Base-by-base conservation (phyloP, 2,329 filamentous ascomycete genomes). In the Hymenoscyphus albidus region DNA sequence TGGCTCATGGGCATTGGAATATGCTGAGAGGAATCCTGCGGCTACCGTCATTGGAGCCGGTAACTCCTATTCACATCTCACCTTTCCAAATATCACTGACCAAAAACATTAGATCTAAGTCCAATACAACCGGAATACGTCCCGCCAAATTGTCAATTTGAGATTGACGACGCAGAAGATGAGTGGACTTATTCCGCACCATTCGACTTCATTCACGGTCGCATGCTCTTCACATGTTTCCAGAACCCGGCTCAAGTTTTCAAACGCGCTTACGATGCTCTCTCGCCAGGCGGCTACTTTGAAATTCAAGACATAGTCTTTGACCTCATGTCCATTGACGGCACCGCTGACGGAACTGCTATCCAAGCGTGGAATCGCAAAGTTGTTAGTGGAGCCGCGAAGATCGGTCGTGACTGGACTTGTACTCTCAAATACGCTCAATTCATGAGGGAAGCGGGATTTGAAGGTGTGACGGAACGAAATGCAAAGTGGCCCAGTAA, bases 371-470 rank as follows among this genome's bases (percentile, higher is more conserved):
- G 69, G 69, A 69, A 69, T 56, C 48, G 48, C 3, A 69, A 70
- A 31, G 18, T 69, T 9, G 40, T 60, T 35, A 65, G 64, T 14
- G 69, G 62, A 10, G 69, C 67, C 5, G 48, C 54, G 5, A 59
- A 48, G 5, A 59, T 69, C 6, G 68, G 67, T 5, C 65, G 65
- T 18, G 66, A 69, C 38, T 68, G 66, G 67, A 64, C 59, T 58
- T 70, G 68, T 38, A 69, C 77, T 78, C 60, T 74, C 75, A 63
- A 69, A 79, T 72, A 70, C 64, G 67, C 65, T 31, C 62, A 62
- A 4, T 77, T 79, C 62, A 77, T 86, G 69, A 73, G 76, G 2
- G 80, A 81, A 13, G 82, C 80, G 0, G 85, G 85, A 0, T 87
- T 87, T 67, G 75, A 78, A 56, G 79, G 85, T 62, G 79, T 87